Evolutionary conservation across 2,329 filamentous ascomycete genomes (phyloP).

Genomic region (Sporothrix variecibatus): DNA sequence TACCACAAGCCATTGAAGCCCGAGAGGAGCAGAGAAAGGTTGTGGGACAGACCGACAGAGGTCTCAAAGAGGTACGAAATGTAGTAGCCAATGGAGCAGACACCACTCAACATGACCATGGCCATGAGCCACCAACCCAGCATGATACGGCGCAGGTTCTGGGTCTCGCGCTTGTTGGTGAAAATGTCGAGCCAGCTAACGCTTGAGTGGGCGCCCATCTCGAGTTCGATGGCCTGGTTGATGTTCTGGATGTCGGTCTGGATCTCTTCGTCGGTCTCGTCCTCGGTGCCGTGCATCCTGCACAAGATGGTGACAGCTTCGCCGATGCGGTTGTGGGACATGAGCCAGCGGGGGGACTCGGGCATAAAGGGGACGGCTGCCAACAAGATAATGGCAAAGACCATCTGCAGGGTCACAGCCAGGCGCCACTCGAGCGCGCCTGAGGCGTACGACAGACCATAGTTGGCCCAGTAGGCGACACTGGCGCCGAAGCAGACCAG

Average conservation of each 20-base stretch:
- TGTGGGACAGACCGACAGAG: slow-evolving; percentile 31
- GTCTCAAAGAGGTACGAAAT: slow-evolving; percentile 44
- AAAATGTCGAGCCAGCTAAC: slow-evolving; percentile 30
- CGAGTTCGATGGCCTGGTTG: slow-evolving; percentile 31
- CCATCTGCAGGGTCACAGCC: slow-evolving; percentile 50
- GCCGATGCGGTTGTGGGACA: slow-evolving; percentile 40
- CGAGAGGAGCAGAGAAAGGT: background rate
- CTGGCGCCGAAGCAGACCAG: slow-evolving; percentile 47
- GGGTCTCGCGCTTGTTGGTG: slow-evolving; percentile 25
- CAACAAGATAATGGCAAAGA: slow-evolving; percentile 40
- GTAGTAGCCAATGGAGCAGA: slow-evolving; percentile 32
- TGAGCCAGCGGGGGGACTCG: slow-evolving; percentile 46
- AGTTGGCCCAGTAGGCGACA: slow-evolving; percentile 52
- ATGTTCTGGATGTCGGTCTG: slow-evolving; percentile 26
- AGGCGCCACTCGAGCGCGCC: slow-evolving; percentile 56
- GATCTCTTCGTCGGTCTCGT: slow-evolving; percentile 20
- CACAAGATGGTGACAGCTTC: slow-evolving; percentile 41
- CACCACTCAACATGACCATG: slow-evolving; percentile 31
- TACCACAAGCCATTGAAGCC: slow-evolving; percentile 15
- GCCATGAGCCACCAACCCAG: slow-evolving; percentile 32
- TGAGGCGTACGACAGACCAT: slow-evolving; percentile 45
- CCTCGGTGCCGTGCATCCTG: slow-evolving; percentile 39
- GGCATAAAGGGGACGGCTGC: slow-evolving; percentile 44
- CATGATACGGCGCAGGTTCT: slow-evolving; percentile 29
- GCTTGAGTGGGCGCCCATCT: slow-evolving; percentile 19